A percentile compares a stretch with the other conserved stretches of the same genome.
phyloP scores from a whole-genome alignment of 352 stramenopile species.

The Phytophthora pinifolia region DNA sequence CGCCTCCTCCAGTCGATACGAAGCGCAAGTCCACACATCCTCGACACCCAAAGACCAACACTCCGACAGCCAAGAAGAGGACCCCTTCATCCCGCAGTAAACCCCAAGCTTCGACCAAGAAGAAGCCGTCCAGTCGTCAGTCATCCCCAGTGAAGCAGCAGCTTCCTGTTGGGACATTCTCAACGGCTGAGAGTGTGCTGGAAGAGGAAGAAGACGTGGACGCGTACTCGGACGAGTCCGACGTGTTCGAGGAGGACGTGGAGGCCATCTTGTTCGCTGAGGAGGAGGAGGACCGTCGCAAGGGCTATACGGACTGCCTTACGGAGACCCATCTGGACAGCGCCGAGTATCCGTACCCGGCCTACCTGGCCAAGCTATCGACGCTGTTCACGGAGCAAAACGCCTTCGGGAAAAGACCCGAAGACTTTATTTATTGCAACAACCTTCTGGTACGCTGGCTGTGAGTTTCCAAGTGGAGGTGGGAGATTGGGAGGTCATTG shows the following conservation, averaged over 20 bases:
- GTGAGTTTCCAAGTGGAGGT: slow-evolving; percentile 2
- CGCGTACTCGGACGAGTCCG: slow-evolving; percentile 57
- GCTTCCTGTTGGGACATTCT: slow-evolving; percentile 9
- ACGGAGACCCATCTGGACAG: slow-evolving; percentile 51
- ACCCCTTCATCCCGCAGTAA: slow-evolving; percentile 1
- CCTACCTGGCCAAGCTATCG: slow-evolving; percentile 60
- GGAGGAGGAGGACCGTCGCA: slow-evolving; percentile 39
- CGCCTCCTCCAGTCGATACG: slow-evolving; percentile 25
- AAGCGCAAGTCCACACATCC: slow-evolving; percentile 27
- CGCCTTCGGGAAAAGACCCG: slow-evolving; percentile 59
- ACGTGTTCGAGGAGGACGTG: slow-evolving; percentile 78
- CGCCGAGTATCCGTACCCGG: slow-evolving; percentile 55
- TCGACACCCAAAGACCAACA: slow-evolving; percentile 16
- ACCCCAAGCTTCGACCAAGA: slow-evolving; percentile 1
- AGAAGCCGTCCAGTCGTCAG: slow-evolving; percentile 7
- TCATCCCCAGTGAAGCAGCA: slow-evolving; percentile 13
- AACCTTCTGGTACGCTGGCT: slow-evolving; percentile 57
- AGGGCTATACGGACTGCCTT: slow-evolving; percentile 48
- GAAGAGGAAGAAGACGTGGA: slow-evolving; percentile 49
- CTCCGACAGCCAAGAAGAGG: slow-evolving; percentile 17
- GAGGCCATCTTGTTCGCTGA: slow-evolving; percentile 66
- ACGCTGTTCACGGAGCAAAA: slow-evolving; percentile 54
- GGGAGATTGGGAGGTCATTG: not conserved
- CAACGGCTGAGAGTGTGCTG: slow-evolving; percentile 40
- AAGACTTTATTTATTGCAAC: slow-evolving; percentile 80